Percentiles rank a stretch among this genome's conserved stretches.
Evolutionary conservation across 2,329 filamentous ascomycete genomes (phyloP).

Genomic region (Penicillium brasilianum): DNA sequence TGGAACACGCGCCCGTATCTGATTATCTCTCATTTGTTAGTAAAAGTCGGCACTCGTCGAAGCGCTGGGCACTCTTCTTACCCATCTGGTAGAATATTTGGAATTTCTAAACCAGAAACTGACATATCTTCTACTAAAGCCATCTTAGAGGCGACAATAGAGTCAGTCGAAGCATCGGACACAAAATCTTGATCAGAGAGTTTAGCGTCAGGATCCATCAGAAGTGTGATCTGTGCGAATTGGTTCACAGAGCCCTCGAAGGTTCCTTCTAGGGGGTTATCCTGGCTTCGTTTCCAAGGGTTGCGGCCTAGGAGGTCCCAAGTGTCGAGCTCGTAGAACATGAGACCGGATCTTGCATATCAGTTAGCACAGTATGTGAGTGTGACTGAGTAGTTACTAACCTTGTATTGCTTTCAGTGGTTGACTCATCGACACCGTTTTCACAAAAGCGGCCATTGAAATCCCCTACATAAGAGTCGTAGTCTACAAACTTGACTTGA

Average conservation of each 20-base stretch:
- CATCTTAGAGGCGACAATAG: too few species aligned
- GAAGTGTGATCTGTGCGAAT: neutral
- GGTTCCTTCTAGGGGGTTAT: neutral
- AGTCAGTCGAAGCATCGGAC: too few species aligned
- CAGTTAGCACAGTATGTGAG: too few species aligned
- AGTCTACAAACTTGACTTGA: neutral
- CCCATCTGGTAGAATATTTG: constrained; percentile 4
- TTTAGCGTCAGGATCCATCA: neutral
- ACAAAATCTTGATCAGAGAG: neutral
- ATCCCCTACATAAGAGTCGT: neutral
- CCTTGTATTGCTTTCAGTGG: neutral
- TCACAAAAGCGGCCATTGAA: neutral
- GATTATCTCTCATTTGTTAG: too few species aligned
- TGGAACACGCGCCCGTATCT: neutral
- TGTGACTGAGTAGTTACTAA: too few species aligned
- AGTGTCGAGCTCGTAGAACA: constrained; percentile 22
- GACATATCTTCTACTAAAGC: neutral
- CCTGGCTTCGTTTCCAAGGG: constrained; percentile 11
- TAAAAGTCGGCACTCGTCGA: too few species aligned
- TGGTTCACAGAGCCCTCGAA: neutral
- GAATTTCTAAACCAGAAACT: too few species aligned
- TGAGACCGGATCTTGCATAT: too few species aligned
- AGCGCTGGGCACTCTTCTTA: too few species aligned
- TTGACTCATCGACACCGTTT: neutral
- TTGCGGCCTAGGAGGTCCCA: constrained; percentile 11